Conservation (phyloP, 2,329 filamentous ascomycete genomes). For the Ascochyta viciae-villosae region DNA sequence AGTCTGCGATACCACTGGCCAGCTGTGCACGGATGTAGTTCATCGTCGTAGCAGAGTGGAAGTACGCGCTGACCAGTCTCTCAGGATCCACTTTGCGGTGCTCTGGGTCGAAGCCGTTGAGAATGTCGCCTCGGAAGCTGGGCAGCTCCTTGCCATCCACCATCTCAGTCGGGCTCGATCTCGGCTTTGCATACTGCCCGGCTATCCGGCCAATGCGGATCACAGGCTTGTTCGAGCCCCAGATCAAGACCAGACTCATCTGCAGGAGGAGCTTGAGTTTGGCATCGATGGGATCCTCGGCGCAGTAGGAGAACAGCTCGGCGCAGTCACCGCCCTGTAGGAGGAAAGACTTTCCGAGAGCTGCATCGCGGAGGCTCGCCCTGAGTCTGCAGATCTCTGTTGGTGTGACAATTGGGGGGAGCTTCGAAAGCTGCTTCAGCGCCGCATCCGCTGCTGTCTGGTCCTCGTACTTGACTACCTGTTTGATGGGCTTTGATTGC, state of each 20-base stretch:
- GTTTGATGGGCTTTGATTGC: slow-evolving; percentile 80
- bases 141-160: slow-evolving; percentile 81
- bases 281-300: slow-evolving; percentile 85
- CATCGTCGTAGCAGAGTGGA: slow-evolving; percentile 91
- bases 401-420: slow-evolving; percentile 82
- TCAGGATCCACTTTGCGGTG: slow-evolving; percentile 81
- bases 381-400: slow-evolving; percentile 82
- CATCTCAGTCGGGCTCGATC: slow-evolving; percentile 85
- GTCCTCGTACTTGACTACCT: slow-evolving; percentile 74
- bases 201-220: slow-evolving; percentile 96
- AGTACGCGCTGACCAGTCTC: slow-evolving; percentile 88
- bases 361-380: slow-evolving; percentile 80
- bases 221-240: slow-evolving; percentile 81
- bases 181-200: slow-evolving; percentile 95
- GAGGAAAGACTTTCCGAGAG: slow-evolving; percentile 87
- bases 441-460: slow-evolving; percentile 65
- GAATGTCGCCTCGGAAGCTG: slow-evolving; percentile 92
- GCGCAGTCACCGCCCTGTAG: slow-evolving; percentile 97
- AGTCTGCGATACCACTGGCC: slow-evolving; percentile 86
- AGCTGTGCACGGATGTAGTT: slow-evolving; percentile 90
- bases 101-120: slow-evolving; percentile 84
- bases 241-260: slow-evolving; percentile 95
- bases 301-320: slow-evolving; percentile 96
- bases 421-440: slow-evolving; percentile 67
- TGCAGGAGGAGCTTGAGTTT: slow-evolving; percentile 97